These are phyloP conservation scores for Rubia balearica DNA, from an alignment of 305 asterid species.

Conservation along the genomic window DNA sequence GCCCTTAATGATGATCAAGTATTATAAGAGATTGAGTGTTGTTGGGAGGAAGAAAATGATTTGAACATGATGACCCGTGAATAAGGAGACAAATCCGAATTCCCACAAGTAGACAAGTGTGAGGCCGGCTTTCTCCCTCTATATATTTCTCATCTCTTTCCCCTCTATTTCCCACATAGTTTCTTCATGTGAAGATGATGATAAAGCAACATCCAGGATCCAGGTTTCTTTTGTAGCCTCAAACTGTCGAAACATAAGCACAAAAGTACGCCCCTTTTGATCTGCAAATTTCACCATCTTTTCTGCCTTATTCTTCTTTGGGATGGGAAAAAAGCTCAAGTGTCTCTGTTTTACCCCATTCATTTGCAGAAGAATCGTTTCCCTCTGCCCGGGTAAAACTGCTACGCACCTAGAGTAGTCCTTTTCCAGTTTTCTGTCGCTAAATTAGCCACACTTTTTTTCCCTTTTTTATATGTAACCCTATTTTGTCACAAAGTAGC, in stretches of 20 bases:
- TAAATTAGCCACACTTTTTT: neutral
- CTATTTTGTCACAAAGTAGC: neutral
- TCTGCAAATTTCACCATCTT: conserved; percentile 19
- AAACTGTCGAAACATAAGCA: conserved; percentile 13
- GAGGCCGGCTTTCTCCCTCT: conserved; percentile 63
- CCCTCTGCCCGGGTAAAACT: conserved; percentile 61
- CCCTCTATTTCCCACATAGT: conserved; percentile 8
- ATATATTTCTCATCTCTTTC: conserved; percentile 21
- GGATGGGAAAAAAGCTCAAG: conserved; percentile 40
- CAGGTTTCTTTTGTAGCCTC: conserved; percentile 17
- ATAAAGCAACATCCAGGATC: neutral
- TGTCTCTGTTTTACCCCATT: conserved; percentile 56
- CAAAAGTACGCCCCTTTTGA: neutral
- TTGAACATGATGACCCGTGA: conserved; percentile 36
- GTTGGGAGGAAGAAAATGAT: conserved; percentile 35
- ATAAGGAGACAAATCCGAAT: conserved; percentile 51
- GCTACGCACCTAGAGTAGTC: conserved; percentile 82
- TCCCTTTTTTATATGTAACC: neutral
- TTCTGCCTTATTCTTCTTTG: conserved; percentile 27
- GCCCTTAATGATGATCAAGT: neutral
- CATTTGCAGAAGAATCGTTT: conserved; percentile 45
- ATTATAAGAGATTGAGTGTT: neutral
- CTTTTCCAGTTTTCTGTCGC: conserved; percentile 19
- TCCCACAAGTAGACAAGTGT: conserved; percentile 50
- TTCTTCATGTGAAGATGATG: neutral